Evolutionary conservation across 106 monocot species (phyloP), one percentile per base, ranked within the genome.

Genomic region (Acanthochlamys bracteata): DNA sequence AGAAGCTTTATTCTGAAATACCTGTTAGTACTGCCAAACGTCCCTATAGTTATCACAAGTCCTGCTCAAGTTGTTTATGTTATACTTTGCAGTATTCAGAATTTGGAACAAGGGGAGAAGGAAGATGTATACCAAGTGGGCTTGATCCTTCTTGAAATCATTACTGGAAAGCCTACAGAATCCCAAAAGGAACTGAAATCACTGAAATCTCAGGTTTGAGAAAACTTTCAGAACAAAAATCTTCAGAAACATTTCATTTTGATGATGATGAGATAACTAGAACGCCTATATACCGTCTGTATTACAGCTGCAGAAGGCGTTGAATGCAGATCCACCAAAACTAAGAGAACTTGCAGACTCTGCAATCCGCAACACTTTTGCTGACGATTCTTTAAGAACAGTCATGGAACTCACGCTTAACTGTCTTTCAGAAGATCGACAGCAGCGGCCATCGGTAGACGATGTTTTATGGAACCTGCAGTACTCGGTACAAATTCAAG

Each of bases 381-480:
- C 88, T 0, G 17, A 72, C 10, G 95, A 88, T 17, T 90, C 95
- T 2, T 24, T 96, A 27, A 84, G 68, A 54, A 91, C 75, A 2
- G 76, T 75, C 0, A 69, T 74, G 0, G 79, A 87, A 27, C 55
- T 88, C 14, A 40, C 83, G 4, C 73, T 91, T 25, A 83, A 82
- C 54, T 96, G 95, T 66, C 46, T 78, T 17, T 60, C 90, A 3
- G 47, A 78, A 15, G 76, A 88, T 49, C 74, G 54, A 10, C 73
- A 27, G 23, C 56, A 72, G 66, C 72, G 95, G 11, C 95, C 95
- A 4, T 87, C 95, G 4, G 76, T 96, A 11, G 95, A 96, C 17
- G 95, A 96, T 60, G 60, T 96, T 19, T 76, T 96, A 12, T 96
- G 95, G 95, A 96, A 96, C 61, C 67, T 96, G 66, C 90, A 90